phyloP scores from a whole-genome alignment of 208 protist genomes.

The Trypanosoma theileri region DNA sequence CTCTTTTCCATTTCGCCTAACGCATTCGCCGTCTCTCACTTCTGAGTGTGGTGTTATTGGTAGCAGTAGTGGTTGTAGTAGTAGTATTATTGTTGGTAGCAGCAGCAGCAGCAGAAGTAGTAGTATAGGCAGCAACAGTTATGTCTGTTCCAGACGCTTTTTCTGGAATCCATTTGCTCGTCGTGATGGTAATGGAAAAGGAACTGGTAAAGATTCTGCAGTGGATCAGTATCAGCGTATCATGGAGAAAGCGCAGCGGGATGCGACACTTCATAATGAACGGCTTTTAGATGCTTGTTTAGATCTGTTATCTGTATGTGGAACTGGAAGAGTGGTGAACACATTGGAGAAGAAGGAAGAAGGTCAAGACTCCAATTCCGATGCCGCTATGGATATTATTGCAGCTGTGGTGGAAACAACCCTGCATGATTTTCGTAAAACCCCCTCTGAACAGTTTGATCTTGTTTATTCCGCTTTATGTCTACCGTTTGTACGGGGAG shows the following conservation, averaged over 20 bases:
- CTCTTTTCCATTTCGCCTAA: background rate
- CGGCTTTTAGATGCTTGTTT: slow-evolving; percentile 70
- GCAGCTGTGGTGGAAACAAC: slow-evolving; percentile 46
- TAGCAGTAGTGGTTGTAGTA: too few species aligned
- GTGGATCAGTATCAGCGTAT: slow-evolving; percentile 41
- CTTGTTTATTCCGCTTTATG: slow-evolving; percentile 76
- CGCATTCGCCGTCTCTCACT: background rate
- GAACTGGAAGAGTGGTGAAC: slow-evolving; percentile 19
- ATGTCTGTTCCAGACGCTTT: slow-evolving; percentile 14
- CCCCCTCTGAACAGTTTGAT: slow-evolving; percentile 71
- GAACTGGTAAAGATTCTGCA: slow-evolving; percentile 7
- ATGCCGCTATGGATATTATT: slow-evolving; percentile 24
- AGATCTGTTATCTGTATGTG: slow-evolving; percentile 63
- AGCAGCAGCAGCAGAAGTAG: background rate
- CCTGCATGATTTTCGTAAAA: slow-evolving; percentile 53
- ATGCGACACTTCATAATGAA: slow-evolving; percentile 60
- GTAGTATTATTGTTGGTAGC: background rate
- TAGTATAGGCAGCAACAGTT: background rate
- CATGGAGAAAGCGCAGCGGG: slow-evolving; percentile 39
- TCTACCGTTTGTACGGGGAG: slow-evolving; percentile 42
- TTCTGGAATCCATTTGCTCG: slow-evolving; percentile 58
- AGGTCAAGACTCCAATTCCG: background rate
- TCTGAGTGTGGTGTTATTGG: too few species aligned
- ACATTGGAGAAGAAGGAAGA: too few species aligned
- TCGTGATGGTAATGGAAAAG: slow-evolving; percentile 5